Conservation (phyloP, 305 asterid species). For the Fraxinus baroniana region DNA sequence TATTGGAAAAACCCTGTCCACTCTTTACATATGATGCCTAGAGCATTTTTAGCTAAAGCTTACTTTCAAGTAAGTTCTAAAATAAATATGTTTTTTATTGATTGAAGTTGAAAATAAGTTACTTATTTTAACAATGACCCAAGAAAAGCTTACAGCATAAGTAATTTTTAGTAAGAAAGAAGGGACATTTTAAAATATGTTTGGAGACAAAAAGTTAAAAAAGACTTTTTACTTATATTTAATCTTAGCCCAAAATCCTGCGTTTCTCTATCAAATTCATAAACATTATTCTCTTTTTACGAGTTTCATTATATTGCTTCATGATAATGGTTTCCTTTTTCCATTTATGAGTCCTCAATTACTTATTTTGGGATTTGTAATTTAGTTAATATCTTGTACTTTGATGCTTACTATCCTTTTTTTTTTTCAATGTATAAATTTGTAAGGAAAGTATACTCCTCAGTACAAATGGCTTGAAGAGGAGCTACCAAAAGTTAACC, state of each 20-base stretch:
- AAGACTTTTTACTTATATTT: background rate
- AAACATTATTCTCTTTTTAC: background rate
- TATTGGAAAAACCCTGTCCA: background rate
- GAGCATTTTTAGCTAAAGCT: background rate
- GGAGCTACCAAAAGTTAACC: conserved; percentile 76
- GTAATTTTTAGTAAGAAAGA: background rate
- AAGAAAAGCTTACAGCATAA: background rate
- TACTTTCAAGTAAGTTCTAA: background rate
- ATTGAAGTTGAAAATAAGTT: background rate
- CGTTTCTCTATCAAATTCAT: background rate
- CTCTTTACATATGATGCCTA: background rate
- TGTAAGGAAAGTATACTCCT: conserved; percentile 76
- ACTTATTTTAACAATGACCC: background rate
- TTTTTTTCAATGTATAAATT: background rate
- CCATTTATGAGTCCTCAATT: background rate
- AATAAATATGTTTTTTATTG: background rate
- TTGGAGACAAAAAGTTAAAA: background rate
- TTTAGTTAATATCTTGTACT: background rate
- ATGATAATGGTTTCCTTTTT: background rate
- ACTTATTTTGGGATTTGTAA: background rate
- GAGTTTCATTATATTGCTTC: background rate
- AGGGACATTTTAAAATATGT: background rate
- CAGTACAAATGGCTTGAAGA: conserved; percentile 63
- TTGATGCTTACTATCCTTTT: background rate
- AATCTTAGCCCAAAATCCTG: background rate